These are phyloP conservation scores for Sphagnum magellanicum DNA, from an alignment of 228 moss, liverwort and hornwort species.

Conservation along the genomic window DNA sequence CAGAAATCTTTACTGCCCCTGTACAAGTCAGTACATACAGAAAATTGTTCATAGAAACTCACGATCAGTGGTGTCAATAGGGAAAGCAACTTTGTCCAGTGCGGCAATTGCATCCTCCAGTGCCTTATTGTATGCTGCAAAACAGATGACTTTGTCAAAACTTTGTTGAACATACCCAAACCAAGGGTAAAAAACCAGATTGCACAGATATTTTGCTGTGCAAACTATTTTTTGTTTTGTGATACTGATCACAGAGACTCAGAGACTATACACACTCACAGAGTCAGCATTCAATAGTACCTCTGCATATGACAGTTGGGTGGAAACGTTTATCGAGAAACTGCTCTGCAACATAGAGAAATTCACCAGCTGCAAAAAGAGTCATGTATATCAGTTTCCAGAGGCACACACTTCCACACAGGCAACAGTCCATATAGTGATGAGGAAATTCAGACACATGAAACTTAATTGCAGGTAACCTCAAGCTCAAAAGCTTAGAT, in stretches of 20 bases:
- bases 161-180: too few relatives aligned
- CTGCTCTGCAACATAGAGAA: slow-evolving; percentile 80
- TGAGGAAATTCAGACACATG: background rate
- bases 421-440: background rate
- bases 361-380: slow-evolving; percentile 63
- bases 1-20: too few relatives aligned
- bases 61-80: slow-evolving; percentile 70
- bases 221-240: background rate
- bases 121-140: slow-evolving; percentile 71
- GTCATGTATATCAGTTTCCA: background rate
- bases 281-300: slow-evolving; percentile 6
- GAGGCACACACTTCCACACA: background rate
- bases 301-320: slow-evolving; percentile 83
- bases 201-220: background rate
- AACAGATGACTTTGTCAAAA: background rate
- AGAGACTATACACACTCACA: too few relatives aligned
- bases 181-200: background rate
- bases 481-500: background rate
- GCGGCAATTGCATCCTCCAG: slow-evolving; percentile 84
- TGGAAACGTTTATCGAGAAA: slow-evolving; percentile 89
- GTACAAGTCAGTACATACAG: too few relatives aligned
- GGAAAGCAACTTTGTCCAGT: slow-evolving; percentile 74
- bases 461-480: background rate
- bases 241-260: background rate
- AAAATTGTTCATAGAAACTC: slow-evolving; percentile 12